Conservation (phyloP, 225 moss, liverwort and hornwort species). For the Lunularia cruciata region DNA sequence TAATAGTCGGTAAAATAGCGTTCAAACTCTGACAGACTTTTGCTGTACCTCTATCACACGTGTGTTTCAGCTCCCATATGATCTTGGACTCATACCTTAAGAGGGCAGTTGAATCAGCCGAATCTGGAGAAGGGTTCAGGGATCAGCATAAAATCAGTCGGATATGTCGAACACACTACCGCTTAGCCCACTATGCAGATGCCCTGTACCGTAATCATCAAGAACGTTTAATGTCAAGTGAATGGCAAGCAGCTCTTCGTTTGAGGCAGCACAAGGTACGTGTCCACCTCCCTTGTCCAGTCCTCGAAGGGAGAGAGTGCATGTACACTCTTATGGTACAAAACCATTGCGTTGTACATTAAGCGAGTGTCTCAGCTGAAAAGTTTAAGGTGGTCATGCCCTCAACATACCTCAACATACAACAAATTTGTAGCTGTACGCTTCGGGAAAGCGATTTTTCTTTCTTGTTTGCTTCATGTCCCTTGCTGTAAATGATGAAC, state of each 20-base stretch:
- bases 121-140: slow-evolving; percentile 15
- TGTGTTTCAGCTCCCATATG: slow-evolving; percentile 77
- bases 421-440: too few relatives aligned
- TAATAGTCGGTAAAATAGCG: too few relatives aligned
- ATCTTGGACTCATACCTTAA: slow-evolving; percentile 84
- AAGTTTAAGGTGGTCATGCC: too few relatives aligned
- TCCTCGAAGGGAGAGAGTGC: neutral
- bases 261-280: slow-evolving; percentile 91
- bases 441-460: too few relatives aligned
- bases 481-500: too few relatives aligned
- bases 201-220: slow-evolving; percentile 76
- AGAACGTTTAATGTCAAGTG: slow-evolving; percentile 81
- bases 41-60: too few relatives aligned
- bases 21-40: too few relatives aligned
- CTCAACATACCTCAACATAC: too few relatives aligned
- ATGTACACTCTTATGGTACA: too few relatives aligned
- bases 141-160: slow-evolving; percentile 21
- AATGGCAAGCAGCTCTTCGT: slow-evolving; percentile 95
- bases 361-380: too few relatives aligned
- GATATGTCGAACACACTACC: slow-evolving; percentile 69
- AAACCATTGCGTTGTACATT: too few relatives aligned
- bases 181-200: slow-evolving; percentile 93
- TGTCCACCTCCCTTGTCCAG: neutral
- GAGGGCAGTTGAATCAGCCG: slow-evolving; percentile 60
- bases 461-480: too few relatives aligned